These are phyloP conservation scores for Chaetomium sp. DNA, from an alignment of 2,329 filamentous ascomycete genomes.

Conservation along the genomic window DNA sequence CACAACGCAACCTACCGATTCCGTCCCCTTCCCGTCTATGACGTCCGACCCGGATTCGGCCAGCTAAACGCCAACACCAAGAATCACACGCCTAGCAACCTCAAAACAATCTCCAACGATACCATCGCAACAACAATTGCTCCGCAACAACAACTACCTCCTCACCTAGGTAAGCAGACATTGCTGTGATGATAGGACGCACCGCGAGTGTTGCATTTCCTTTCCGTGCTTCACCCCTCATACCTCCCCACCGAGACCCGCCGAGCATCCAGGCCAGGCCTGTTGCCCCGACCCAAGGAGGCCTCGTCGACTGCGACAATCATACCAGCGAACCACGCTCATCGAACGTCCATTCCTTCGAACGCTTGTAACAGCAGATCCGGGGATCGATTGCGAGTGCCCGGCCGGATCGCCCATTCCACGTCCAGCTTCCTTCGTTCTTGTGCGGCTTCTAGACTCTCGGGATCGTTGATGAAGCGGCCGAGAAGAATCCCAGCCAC, in stretches of 20 bases:
- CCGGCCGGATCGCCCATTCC: neutral
- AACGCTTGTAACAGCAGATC: slow-evolving; percentile 2
- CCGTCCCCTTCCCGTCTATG: slow-evolving; percentile 9
- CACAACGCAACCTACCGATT: too few relatives aligned
- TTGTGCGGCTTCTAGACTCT: too few relatives aligned
- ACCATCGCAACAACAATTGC: too few relatives aligned
- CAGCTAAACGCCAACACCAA: neutral
- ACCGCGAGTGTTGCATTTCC: neutral
- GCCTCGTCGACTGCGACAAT: slow-evolving; percentile 14
- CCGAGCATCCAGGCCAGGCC: slow-evolving; percentile 7
- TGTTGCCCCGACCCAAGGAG: neutral
- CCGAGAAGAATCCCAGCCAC: neutral
- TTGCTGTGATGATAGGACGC: slow-evolving; percentile 5
- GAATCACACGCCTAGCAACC: too few relatives aligned
- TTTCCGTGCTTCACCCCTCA: slow-evolving; percentile 8
- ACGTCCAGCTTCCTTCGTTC: too few relatives aligned
- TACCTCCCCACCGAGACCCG: slow-evolving; percentile 4
- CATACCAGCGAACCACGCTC: slow-evolving; percentile 8
- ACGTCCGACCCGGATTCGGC: slow-evolving; percentile 12
- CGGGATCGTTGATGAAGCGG: neutral
- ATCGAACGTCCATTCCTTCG: neutral
- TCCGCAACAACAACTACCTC: too few relatives aligned
- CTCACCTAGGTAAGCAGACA: neutral
- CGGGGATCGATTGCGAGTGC: neutral
- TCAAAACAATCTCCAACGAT: too few relatives aligned